These are phyloP conservation scores for Ophioceras dolichostomum DNA, from an alignment of 2,329 filamentous ascomycete genomes.

Conservation along the genomic window DNA sequence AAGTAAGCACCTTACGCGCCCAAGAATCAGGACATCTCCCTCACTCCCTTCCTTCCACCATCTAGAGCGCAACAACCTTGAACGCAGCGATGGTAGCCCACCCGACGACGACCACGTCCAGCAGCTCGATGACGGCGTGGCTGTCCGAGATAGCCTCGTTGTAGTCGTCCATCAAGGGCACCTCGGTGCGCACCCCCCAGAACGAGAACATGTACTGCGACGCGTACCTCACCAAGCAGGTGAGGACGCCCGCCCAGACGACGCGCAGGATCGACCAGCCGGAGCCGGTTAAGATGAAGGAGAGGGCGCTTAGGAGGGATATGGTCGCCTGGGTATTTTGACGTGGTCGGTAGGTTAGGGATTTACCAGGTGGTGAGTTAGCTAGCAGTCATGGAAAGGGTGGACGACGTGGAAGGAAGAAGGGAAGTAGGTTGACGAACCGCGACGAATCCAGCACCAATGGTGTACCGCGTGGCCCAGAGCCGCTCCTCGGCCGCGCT, in stretches of 20 bases:
- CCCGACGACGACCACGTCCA: slow-evolving; percentile 8
- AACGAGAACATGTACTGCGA: slow-evolving; percentile 15
- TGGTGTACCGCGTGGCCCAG: slow-evolving; percentile 15
- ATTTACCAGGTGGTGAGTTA: too few species aligned
- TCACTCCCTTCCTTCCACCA: not conserved
- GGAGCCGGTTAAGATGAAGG: slow-evolving; percentile 7
- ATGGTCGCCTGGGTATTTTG: slow-evolving; percentile 7
- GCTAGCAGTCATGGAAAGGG: too few species aligned
- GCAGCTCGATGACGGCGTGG: slow-evolving; percentile 9
- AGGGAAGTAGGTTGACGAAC: slow-evolving; percentile 6
- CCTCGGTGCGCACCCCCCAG: slow-evolving; percentile 15
- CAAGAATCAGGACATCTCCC: not conserved
- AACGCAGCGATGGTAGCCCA: slow-evolving; percentile 12
- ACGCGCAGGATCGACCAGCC: slow-evolving; percentile 1
- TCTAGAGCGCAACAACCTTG: slow-evolving; percentile 10
- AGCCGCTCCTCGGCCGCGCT: slow-evolving; percentile 12
- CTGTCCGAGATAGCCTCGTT: slow-evolving; percentile 16
- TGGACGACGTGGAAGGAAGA: too few species aligned
- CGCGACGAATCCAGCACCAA: slow-evolving; percentile 14
- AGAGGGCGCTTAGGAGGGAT: slow-evolving; percentile 9
- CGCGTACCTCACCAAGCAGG: slow-evolving; percentile 6
- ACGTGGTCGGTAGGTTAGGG: not conserved
- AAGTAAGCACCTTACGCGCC: too few species aligned
- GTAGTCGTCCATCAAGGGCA: slow-evolving; percentile 16
- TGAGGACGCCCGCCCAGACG: slow-evolving; percentile 10